Base-by-base conservation (phyloP, 352 stramenopile genomes). In the Globisporangium carolinianum region DNA sequence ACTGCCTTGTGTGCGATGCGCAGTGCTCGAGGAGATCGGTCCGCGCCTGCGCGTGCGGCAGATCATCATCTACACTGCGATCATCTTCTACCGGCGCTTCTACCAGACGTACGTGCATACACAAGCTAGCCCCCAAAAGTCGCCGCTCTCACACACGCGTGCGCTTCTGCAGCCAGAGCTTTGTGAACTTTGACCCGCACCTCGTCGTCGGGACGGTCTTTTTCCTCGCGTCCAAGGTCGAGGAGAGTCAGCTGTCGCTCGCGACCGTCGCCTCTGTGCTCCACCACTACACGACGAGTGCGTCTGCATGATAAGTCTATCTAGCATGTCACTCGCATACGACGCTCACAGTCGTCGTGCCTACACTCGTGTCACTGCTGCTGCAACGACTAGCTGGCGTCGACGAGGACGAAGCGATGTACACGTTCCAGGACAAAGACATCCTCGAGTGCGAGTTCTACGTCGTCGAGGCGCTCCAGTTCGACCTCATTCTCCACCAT, bases 381-480 rank as follows among this genome's bases (percentile, higher is more conserved):
- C 11, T 43, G 39, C 7, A 43, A 14, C 39, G 39, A 43, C 39
- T 43, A 95, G 85, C 72, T 50, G 76, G 83, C 32, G 80, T 92
- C 9, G 85, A 95, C 48, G 85, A 95, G 52, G 82, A 92, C 51
- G 85, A 95, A 62, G 76, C 79, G 63, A 87, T 93, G 76, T 93
- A 92, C 65, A 89, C 79, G 10, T 95, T 92, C 61, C 83, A 89
- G 66, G 83, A 95, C 64, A 92, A 92, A 60, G 86, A 95, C 62
- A 91, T 95, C 35, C 76, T 95, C 41, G 86, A 95, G 61, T 95
- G 86, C 74, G 86, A 95, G 68, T 95, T 94, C 61, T 94, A 94
- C 75, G 78, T 94, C 24, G 80, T 95, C 54, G 83, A 95, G 59
- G 78, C 86, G 43, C 71, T 92, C 46, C 86, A 94, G 60, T 95